Base-by-base conservation (phyloP, 352 stramenopile genomes). In the Achlya hypogyna region DNA sequence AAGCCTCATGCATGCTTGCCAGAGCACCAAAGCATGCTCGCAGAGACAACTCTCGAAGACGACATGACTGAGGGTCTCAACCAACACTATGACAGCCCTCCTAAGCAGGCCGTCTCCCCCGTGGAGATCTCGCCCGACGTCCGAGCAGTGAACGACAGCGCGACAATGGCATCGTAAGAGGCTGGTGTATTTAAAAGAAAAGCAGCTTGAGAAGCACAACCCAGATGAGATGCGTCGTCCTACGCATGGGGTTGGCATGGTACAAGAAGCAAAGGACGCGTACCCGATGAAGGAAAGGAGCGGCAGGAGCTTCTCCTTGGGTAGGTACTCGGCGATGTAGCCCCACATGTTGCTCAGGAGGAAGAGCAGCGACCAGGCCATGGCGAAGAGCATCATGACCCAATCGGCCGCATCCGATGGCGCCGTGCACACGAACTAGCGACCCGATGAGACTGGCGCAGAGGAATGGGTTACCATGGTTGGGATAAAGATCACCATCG, bases 221-320 rank as follows among this genome's bases (percentile, higher is more conserved):
- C 86, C 86, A 95, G 42, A 89, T 59, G 69, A 95, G 74, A 74
- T 95, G 84, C 60, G 77, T 79, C 25, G 81, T 78, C 40, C 86
- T 94, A 68, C 9, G 38, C 58, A 65, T 51, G 52, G 23, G 6
- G 10, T 27, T 56, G 25, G 2, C 14, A 45, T 45, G 38, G 18
- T 43, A 9, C 28, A 65, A 4, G 14, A 18, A 25, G 2, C 25
- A 23, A 38, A 53, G 5, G 9, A 12, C 12, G 59, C 71, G 45
- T 75, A 94, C 86, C 82, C 85, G 66, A 95, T 89, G 53, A 95
- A 76, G 25, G 81, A 80, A 10, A 95, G 72, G 49, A 95, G 70
- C 22, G 86, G 84, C 18, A 95, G 71, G 81, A 93, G 90, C 63
- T 95, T 95, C 58, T 95, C 86, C 67, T 95, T 92, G 32, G 84